phyloP scores from a whole-genome alignment of 2,329 filamentous ascomycete species.

The Penicillium olsonii region DNA sequence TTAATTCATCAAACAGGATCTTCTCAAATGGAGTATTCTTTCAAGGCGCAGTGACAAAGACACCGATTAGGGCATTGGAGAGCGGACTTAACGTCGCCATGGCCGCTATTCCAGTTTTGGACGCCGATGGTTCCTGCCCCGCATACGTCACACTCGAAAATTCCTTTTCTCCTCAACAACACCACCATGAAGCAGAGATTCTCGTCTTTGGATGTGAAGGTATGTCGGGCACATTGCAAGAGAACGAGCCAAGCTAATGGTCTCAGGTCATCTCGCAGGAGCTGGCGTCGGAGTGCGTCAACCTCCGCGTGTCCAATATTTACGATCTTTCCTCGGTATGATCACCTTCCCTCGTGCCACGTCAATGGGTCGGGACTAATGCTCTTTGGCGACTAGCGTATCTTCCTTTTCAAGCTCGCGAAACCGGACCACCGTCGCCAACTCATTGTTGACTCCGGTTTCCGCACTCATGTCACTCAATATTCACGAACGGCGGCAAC shows the following conservation, averaged over 20 bases:
- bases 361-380: constrained; percentile 12
- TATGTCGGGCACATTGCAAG: constrained; percentile 24
- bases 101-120: not conserved
- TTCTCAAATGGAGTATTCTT: no score
- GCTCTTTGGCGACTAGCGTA: constrained; percentile 58
- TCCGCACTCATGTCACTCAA: constrained; percentile 89
- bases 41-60: no score
- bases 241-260: constrained; percentile 11
- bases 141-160: constrained; percentile 41
- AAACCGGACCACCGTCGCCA: constrained; percentile 88
- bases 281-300: constrained; percentile 73
- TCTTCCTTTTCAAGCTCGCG: constrained; percentile 92
- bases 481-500: constrained; percentile 86
- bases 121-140: constrained; percentile 28
- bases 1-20: no score
- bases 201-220: constrained; percentile 60
- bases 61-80: not conserved
- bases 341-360: not conserved
- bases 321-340: constrained; percentile 85
- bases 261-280: constrained; percentile 87
- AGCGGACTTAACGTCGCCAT: not conserved
- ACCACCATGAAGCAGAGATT: constrained; percentile 59
- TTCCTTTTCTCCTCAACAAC: constrained; percentile 20
- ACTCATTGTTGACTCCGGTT: constrained; percentile 89
- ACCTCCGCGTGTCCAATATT: constrained; percentile 84